Conservation (phyloP, 768 basidiomycete genomes). For the Astraeus odoratus region DNA sequence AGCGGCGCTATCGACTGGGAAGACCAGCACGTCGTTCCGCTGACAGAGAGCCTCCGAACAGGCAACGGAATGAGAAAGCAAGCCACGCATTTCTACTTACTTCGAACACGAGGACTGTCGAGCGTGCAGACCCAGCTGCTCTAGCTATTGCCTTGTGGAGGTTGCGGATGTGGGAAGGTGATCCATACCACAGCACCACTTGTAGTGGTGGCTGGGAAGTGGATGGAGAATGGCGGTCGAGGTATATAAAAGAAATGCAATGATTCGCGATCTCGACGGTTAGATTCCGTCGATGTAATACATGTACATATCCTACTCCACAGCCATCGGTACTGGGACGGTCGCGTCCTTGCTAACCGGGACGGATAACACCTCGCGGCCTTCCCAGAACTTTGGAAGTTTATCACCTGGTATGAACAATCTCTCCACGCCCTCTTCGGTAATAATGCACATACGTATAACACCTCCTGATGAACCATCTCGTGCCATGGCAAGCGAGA, state of each 20-base stretch:
- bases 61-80: slow-evolving; percentile 39
- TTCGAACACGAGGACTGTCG: slow-evolving; percentile 42
- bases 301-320: slow-evolving; percentile 28
- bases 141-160: slow-evolving; percentile 75
- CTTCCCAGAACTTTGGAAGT: slow-evolving; percentile 87
- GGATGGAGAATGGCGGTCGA: slow-evolving; percentile 19
- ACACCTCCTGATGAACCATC: slow-evolving; percentile 98
- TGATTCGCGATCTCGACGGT: background rate
- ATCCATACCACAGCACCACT: slow-evolving; percentile 11
- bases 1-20: slow-evolving; percentile 28
- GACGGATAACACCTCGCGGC: slow-evolving; percentile 58
- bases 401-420: slow-evolving; percentile 88
- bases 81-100: slow-evolving; percentile 68
- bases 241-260: slow-evolving; percentile 6
- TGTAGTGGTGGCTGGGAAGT: slow-evolving; percentile 32
- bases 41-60: slow-evolving; percentile 6
- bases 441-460: slow-evolving; percentile 96
- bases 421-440: slow-evolving; percentile 85
- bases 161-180: slow-evolving; percentile 68
- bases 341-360: slow-evolving; percentile 11
- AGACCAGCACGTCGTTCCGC: background rate
- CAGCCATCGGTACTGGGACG: slow-evolving; percentile 35
- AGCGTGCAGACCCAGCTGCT: slow-evolving; percentile 53
- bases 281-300: slow-evolving; percentile 10
- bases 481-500: slow-evolving; percentile 92